phyloP scores from a whole-genome alignment of 2,329 filamentous ascomycete genomes.

The Fusarium sp. region DNA sequence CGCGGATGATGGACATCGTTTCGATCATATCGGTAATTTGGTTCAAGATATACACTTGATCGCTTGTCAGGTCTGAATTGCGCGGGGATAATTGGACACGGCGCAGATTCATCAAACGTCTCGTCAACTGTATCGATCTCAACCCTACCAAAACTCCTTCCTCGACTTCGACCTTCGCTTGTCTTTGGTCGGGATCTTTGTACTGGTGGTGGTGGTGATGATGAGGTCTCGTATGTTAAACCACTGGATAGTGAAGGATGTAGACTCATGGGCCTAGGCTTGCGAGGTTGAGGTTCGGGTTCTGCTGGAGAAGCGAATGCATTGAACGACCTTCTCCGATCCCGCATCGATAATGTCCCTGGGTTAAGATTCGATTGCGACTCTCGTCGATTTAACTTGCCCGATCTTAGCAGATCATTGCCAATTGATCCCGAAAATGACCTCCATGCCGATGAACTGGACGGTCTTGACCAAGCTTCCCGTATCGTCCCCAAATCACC shows the following conservation, averaged over 20 bases:
- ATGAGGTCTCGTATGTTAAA: slow-evolving; percentile 19
- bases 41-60: slow-evolving; percentile 17
- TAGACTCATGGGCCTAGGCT: slow-evolving; percentile 39
- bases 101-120: slow-evolving; percentile 32
- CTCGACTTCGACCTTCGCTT: slow-evolving; percentile 24
- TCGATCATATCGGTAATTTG: slow-evolving; percentile 1
- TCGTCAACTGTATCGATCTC: slow-evolving; percentile 39
- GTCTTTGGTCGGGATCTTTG: slow-evolving; percentile 35
- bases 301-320: slow-evolving; percentile 29
- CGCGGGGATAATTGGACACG: slow-evolving; percentile 33
- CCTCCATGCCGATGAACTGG: slow-evolving; percentile 36
- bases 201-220: slow-evolving; percentile 31
- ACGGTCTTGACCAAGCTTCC: slow-evolving; percentile 19
- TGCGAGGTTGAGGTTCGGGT: slow-evolving; percentile 12
- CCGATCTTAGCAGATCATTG: slow-evolving; percentile 7
- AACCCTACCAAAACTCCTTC: slow-evolving; percentile 23
- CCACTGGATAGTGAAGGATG: slow-evolving; percentile 35
- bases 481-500: slow-evolving; percentile 18
- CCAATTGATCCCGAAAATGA: slow-evolving; percentile 29
- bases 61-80: slow-evolving; percentile 26
- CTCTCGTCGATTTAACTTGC: slow-evolving; percentile 12
- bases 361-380: slow-evolving; percentile 4
- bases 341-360: neutral
- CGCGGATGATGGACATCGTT: neutral
- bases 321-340: slow-evolving; percentile 43